phyloP scores from a whole-genome alignment of 306 rosid genomes.

The Malus fusca region DNA sequence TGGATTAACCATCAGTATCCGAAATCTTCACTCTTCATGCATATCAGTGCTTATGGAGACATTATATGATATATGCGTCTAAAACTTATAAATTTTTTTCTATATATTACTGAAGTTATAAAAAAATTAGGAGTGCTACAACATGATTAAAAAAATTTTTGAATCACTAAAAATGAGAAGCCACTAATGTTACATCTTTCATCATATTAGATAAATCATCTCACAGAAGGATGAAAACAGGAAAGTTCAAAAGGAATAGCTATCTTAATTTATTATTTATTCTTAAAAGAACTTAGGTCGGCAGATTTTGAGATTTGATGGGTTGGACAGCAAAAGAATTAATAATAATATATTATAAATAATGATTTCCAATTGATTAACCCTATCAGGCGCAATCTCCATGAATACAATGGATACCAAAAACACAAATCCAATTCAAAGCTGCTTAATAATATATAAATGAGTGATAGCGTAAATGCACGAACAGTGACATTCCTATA shows the following conservation, averaged over 20 bases:
- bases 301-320: not conserved
- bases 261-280: no score
- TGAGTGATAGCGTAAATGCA: not conserved
- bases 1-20: not conserved
- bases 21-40: not conserved
- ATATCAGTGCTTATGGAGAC: not conserved
- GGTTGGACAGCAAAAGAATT: not conserved
- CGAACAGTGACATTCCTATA: no score
- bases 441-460: not conserved
- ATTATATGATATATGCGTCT: not conserved
- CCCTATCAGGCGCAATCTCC: not conserved
- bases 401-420: not conserved
- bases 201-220: no score
- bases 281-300: not conserved
- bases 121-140: not conserved
- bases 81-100: not conserved
- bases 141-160: not conserved
- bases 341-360: no score
- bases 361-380: not conserved
- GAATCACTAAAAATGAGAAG: not conserved
- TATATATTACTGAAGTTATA: not conserved
- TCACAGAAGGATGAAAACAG: not conserved
- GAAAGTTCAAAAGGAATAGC: not conserved
- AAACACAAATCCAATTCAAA: not conserved
- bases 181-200: not conserved